Base-by-base conservation (phyloP, 2,329 filamentous ascomycete species). In the Onygenales sp. region DNA sequence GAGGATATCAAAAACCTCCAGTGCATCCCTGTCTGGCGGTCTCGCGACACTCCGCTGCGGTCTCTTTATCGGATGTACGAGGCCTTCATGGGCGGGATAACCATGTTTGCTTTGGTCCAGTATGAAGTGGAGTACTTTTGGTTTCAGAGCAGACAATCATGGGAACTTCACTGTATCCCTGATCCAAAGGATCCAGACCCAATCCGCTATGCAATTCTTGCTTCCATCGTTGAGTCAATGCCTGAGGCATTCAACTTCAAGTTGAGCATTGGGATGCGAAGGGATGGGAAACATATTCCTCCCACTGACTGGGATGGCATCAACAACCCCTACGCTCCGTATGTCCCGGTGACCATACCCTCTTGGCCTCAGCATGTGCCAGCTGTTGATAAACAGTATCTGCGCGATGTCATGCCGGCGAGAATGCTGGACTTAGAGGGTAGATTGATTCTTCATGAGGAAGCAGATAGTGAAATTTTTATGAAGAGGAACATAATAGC, bases 51-150 rank as follows among this genome's bases (percentile, higher is more conserved):
- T 5, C 60, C 60, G 8, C 36, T 63, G 5, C 57, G 59, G 10
- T 62, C 60, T 13, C 52, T 64, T n/a, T 64, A 62, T 50, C 61
- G 62, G 11, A 55, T 64, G 21, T 64, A 62, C 27, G 60, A 64
- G 32, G 53, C 53, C 10, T 48, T 58, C 17, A 52, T 51, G 6
- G 54, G 57, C 10, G 51, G 54, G 7, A 49, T 58, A 8, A 53
- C 56, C 2, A 43, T 36, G 21, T 36, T 38, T 33, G 49, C 43
- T 5, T 51, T 55, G 9, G 56, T 61, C 14, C 55, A 57, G 9
- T 54, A 55, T 9, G 60, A 63, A 47, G 51, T 55, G 3, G 58
- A 63, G 38, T 66, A 66, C 36, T 63, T 66, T 43, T 66, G 56
- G 54, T 58, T 58, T 31, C 61, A 59, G 13, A 41, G 54, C 8